phyloP scores from a whole-genome alignment of 495 filamentous ascomycete species.

The Elaphomyces granulatus region DNA sequence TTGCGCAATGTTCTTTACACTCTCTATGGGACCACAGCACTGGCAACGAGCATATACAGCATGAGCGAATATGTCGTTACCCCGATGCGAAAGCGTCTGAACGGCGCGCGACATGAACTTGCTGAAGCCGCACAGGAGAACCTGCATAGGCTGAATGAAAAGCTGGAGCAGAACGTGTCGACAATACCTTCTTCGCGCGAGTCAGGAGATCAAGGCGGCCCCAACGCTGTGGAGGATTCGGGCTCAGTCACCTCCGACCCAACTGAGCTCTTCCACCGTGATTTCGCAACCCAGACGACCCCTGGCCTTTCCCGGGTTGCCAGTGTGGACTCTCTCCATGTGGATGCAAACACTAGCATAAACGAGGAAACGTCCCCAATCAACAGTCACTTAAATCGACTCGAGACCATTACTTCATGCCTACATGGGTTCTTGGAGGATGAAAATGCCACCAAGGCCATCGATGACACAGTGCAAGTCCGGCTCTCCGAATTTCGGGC shows the following conservation, averaged over 20 bases:
- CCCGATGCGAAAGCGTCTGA: constrained; percentile 68
- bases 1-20: constrained; percentile 59
- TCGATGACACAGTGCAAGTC: constrained; percentile 31
- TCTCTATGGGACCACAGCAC: constrained; percentile 56
- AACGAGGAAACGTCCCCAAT: constrained; percentile 10
- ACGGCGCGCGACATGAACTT: constrained; percentile 69
- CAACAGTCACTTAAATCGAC: constrained; percentile 23
- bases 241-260: constrained; percentile 46
- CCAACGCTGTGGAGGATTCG: constrained; percentile 24
- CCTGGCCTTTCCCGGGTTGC: constrained; percentile 25
- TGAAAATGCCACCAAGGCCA: constrained; percentile 28
- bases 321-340: background rate
- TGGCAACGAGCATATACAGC: constrained; percentile 64
- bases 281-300: constrained; percentile 76
- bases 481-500: constrained; percentile 32
- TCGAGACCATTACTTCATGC: constrained; percentile 36
- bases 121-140: constrained; percentile 48
- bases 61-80: constrained; percentile 64
- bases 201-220: constrained; percentile 8
- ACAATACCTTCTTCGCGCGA: constrained; percentile 34
- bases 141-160: constrained; percentile 53
- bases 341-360: constrained; percentile 4
- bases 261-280: constrained; percentile 81
- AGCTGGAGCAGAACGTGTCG: constrained; percentile 58
- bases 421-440: constrained; percentile 38